Conservation (phyloP, 345 rosid species). For the Hirschfeldia incana region DNA sequence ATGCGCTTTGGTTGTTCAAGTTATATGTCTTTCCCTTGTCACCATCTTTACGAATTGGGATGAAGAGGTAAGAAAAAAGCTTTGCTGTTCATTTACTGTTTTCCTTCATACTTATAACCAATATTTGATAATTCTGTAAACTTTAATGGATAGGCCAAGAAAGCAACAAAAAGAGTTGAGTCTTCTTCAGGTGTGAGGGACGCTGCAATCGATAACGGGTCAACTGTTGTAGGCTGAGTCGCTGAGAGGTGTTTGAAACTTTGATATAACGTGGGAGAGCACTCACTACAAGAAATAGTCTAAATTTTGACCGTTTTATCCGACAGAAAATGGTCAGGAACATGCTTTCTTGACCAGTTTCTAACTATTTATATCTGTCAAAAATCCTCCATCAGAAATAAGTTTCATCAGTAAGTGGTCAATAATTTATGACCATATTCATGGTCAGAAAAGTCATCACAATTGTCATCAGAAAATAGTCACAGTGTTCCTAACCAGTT, state of each 20-base stretch:
- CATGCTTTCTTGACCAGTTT: too few relatives aligned
- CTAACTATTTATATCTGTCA: too few relatives aligned
- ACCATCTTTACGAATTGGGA: conserved; percentile 36
- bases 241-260: conserved; percentile 1
- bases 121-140: not conserved
- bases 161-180: conserved; percentile 33
- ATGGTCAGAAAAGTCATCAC: too few relatives aligned
- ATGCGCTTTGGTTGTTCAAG: conserved; percentile 54
- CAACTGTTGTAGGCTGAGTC: conserved; percentile 16
- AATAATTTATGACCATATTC: too few relatives aligned
- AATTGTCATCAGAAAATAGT: too few relatives aligned
- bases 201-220: not conserved
- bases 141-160: conserved; percentile 28
- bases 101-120: not conserved
- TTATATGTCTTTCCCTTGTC: conserved; percentile 22
- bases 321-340: too few relatives aligned
- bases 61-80: conserved; percentile 22
- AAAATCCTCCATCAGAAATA: too few relatives aligned
- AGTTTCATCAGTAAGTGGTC: too few relatives aligned
- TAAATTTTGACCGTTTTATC: too few relatives aligned
- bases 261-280: not conserved
- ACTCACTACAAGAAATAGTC: too few relatives aligned
- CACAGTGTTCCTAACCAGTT: too few relatives aligned
- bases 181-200: conserved; percentile 12
- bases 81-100: not conserved